Conservation (phyloP, 169 alveolate species). For the Perkinsus chesapeaki region DNA sequence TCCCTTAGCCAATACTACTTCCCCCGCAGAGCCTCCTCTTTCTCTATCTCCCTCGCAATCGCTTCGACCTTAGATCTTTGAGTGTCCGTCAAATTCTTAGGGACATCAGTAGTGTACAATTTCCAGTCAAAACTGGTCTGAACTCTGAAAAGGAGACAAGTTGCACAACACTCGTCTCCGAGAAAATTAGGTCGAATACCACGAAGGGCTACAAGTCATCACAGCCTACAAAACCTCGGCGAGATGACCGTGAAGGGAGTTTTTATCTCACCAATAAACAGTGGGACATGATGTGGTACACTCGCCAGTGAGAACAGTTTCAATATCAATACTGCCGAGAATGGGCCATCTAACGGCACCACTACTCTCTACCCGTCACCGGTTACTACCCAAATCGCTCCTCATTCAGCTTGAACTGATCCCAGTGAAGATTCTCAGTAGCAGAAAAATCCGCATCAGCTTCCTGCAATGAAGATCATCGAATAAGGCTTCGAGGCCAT, state of each 20-base stretch:
- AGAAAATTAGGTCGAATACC: too few relatives aligned
- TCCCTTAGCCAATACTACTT: background rate
- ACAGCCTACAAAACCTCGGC: too few relatives aligned
- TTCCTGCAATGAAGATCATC: background rate
- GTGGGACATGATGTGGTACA: too few relatives aligned
- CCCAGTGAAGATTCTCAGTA: background rate
- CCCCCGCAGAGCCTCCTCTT: background rate
- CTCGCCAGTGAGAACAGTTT: background rate
- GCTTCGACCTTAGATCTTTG: background rate
- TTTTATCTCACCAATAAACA: too few relatives aligned
- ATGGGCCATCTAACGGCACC: background rate
- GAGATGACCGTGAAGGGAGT: too few relatives aligned
- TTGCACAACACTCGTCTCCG: background rate
- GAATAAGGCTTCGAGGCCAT: background rate
- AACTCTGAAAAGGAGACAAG: background rate
- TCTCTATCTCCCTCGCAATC: background rate
- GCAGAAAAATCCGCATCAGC: background rate
- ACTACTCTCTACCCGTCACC: background rate
- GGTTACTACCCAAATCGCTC: background rate
- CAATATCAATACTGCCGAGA: background rate
- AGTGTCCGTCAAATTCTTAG: background rate
- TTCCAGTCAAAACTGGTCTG: background rate
- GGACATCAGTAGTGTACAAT: background rate
- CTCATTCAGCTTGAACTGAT: background rate
- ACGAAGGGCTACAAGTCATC: too few relatives aligned